Conservation (phyloP, 78 protist genomes). For the Mastigamoeba balamuthi region DNA sequence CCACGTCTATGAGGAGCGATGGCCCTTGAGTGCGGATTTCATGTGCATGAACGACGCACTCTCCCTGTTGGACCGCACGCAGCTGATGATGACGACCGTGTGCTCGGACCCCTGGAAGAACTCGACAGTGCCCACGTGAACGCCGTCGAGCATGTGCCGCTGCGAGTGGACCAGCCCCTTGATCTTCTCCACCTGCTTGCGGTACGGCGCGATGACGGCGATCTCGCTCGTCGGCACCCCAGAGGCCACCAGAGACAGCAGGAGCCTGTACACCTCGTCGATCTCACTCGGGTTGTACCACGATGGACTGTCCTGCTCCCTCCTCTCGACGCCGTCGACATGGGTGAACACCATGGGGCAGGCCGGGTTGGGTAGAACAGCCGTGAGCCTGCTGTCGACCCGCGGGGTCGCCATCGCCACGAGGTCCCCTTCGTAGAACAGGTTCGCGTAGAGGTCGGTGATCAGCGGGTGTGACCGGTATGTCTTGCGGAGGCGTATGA, state of each 20-base stretch:
- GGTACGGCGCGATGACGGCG: conserved; percentile 7
- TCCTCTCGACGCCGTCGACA: neutral
- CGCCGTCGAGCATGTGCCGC: neutral
- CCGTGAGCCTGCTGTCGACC: neutral
- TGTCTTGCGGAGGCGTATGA: neutral
- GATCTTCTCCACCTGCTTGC: conserved; percentile 2
- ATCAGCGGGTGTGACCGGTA: neutral
- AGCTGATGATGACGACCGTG: neutral
- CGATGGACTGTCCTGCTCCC: neutral
- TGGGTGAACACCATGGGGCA: neutral
- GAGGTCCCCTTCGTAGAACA: neutral
- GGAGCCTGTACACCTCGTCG: neutral
- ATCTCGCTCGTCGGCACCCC: neutral
- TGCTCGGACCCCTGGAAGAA: neutral
- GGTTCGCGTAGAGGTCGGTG: neutral
- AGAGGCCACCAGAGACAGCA: neutral
- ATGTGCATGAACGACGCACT: neutral
- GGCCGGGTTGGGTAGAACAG: neutral
- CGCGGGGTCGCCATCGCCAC: neutral
- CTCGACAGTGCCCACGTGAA: conserved; percentile 5
- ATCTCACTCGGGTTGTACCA: neutral
- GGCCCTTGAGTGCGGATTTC: no score
- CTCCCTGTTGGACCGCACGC: neutral
- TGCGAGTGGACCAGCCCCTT: neutral
- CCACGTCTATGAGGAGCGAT: neutral